Evolutionary conservation across 345 rosid species (phyloP).

Genomic region (Noccaea caerulescens): DNA sequence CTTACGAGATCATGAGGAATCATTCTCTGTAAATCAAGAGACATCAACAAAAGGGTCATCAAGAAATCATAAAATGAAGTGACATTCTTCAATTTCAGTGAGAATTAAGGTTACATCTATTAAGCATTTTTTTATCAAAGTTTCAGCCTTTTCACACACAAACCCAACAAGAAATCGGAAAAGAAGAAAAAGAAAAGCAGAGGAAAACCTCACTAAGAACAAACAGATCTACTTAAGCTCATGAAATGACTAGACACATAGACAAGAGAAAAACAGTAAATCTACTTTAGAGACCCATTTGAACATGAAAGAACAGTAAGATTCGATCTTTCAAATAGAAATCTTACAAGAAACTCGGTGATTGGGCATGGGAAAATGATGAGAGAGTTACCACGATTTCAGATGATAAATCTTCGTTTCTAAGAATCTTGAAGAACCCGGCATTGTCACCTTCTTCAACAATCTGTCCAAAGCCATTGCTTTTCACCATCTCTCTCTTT

Average conservation of each 20-base stretch:
- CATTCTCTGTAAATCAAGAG: slow-evolving; percentile 29
- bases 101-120: background rate
- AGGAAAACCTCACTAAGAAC: slow-evolving; percentile 4
- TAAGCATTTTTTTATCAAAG: too few relatives aligned
- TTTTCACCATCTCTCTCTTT: slow-evolving; percentile 25
- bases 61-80: slow-evolving; percentile 4
- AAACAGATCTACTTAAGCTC: slow-evolving; percentile 17
- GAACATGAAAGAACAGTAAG: slow-evolving; percentile 6
- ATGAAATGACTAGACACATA: background rate
- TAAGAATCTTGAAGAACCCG: slow-evolving; percentile 31
- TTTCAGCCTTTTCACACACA: slow-evolving; percentile 21
- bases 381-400: slow-evolving; percentile 13
- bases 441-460: slow-evolving; percentile 24
- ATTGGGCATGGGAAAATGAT: background rate
- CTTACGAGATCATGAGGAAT: slow-evolving; percentile 29
- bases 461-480: slow-evolving; percentile 17
- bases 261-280: background rate
- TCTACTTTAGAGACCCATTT: background rate
- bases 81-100: background rate
- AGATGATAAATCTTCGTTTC: slow-evolving; percentile 5
- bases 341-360: background rate
- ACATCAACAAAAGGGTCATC: background rate
- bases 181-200: background rate
- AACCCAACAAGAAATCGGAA: background rate
- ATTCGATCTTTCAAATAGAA: slow-evolving; percentile 2